Percentiles rank a stretch among this genome's conserved stretches.
These are phyloP conservation scores for Volvariella volvacea DNA, from an alignment of 1,284 basidiomycete species.

Conservation along the genomic window DNA sequence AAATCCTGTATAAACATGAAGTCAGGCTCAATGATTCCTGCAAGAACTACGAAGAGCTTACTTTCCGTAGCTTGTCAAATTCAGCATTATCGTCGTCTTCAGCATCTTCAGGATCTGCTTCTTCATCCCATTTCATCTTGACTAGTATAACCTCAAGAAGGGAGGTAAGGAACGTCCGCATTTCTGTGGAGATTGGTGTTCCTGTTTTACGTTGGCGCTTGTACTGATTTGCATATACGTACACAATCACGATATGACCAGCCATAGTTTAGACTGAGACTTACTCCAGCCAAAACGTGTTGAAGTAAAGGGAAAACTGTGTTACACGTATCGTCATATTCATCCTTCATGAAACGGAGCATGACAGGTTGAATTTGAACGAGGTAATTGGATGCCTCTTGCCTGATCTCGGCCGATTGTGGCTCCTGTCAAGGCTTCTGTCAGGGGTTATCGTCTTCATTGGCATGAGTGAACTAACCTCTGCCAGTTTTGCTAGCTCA, in stretches of 20 bases:
- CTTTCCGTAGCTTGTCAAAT: constrained; percentile 86
- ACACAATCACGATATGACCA: constrained; percentile 1
- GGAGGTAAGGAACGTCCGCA: constrained; percentile 75
- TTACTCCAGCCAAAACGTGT: constrained; percentile 66
- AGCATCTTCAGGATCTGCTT: constrained; percentile 73
- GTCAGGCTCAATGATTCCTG: background rate
- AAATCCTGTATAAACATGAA: constrained; percentile 51
- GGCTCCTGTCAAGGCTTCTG: constrained; percentile 42
- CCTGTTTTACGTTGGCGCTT: constrained; percentile 71
- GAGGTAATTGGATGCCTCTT: constrained; percentile 66
- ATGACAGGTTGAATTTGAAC: constrained; percentile 75
- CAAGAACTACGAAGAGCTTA: constrained; percentile 20
- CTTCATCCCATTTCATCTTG: constrained; percentile 92
- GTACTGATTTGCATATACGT: constrained; percentile 41
- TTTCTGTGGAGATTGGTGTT: constrained; percentile 61
- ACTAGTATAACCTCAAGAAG: constrained; percentile 77
- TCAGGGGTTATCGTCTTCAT: constrained; percentile 2
- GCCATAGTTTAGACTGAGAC: constrained; percentile 21
- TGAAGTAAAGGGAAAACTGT: constrained; percentile 81
- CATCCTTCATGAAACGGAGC: constrained; percentile 86
- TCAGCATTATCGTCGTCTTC: constrained; percentile 86
- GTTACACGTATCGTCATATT: constrained; percentile 81
- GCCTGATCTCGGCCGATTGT: constrained; percentile 53
- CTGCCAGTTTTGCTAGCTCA: constrained; percentile 80
- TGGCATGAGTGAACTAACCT: constrained; percentile 44